Evolutionary conservation across 495 filamentous ascomycete genomes (phyloP), one percentile per base, ranked within the genome.

Genomic region (Podospora pseudoanserina): DNA sequence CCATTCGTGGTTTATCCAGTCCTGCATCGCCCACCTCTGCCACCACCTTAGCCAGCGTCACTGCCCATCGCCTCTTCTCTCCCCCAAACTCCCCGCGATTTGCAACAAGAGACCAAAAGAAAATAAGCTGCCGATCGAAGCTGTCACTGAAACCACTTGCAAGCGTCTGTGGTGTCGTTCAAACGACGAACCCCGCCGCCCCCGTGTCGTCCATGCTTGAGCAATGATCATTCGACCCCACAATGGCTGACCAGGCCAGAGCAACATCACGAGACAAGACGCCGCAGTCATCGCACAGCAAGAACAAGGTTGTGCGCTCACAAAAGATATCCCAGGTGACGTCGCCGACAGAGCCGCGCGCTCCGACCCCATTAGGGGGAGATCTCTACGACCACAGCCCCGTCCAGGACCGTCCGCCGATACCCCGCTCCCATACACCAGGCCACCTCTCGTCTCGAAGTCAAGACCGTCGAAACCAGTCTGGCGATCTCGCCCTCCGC

Each of bases 361-460:
- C 71, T 5, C 67, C 73, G 19, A 64, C 70, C 27, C 54, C 71
- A 15, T 64, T 71, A 28, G 64, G 68, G 55, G 60, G 57, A 26
- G 70, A 72, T n/a, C 55, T 63, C 60, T 75, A 78, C 67, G 72
- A 76, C 62, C 68, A 68, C 19, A 63, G 62, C 63, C 74, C 74
- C 27, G 60, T 60, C 60, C 68, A 67, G 27, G 75, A 78, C 32
- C 73, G 75, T 65, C 72, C 78, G 30, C 74, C 77, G 65, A 72
- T 81, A 28, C 73, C 74, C 26, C 77, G 85, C 66, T 86, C 81
- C 59, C 85, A 86, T 67, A 86, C 84, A 0, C 84, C 84, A 4
- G 84, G 84, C 64, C 84, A 86, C 65, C 79, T 86, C 61, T 76
- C 83, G 4, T 78, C 80, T 54, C 84, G 81, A 75, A 79, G 81